Evolutionary conservation across 805 yeast genomes (phyloP), one percentile per base, ranked within the genome.

Genomic region (Ogataea nakhonphanomensis): DNA sequence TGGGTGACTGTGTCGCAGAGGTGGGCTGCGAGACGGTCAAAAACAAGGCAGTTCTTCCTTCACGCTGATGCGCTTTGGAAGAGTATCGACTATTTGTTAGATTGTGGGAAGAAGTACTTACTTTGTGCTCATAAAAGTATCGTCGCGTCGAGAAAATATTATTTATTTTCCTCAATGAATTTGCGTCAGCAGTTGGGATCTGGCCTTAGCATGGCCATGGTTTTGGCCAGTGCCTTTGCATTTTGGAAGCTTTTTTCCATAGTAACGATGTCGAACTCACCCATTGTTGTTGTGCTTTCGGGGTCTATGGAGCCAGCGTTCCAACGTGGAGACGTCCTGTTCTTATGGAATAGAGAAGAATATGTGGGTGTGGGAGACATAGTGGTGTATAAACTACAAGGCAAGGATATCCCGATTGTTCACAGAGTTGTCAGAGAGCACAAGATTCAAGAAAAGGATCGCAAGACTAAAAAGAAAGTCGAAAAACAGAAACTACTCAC

Each of bases 271-370:
- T 80, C 96, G 0, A 81, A 86, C 45, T 86, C 97, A 1, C 99
- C 99, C 14, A 79, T 93, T 17, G 99, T 93, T 14, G 99, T 93
- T 22, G 99, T 93, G 8, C 75, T 93, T 35, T 89, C 98, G 1
- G 99, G 99, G 5, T 91, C 98, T 2, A 93, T 93, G 99, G 99
- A 93, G 62, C 99, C 99, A 2, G 99, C 99, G 2, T 93, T 93
- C 73, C 97, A 93, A 65, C 78, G 99, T 65, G 99, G 99, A 36
- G 99, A 93, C 60, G 82, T 93, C 12, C 67, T 93, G 46, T 81
- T 93, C 55, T 69, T 93, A 41, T 90, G 96, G 95, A 93, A 93
- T 64, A 73, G 97, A 50, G 79, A 83, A 41, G 56, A 65, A 14
- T 60, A 63, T 23, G 78, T 81, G 14, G 68, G 76, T 33, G 93